Percentiles rank a stretch among this genome's conserved stretches.
Evolutionary conservation across 441 rosid genomes (phyloP).

Genomic region (Syzygium malaccense): DNA sequence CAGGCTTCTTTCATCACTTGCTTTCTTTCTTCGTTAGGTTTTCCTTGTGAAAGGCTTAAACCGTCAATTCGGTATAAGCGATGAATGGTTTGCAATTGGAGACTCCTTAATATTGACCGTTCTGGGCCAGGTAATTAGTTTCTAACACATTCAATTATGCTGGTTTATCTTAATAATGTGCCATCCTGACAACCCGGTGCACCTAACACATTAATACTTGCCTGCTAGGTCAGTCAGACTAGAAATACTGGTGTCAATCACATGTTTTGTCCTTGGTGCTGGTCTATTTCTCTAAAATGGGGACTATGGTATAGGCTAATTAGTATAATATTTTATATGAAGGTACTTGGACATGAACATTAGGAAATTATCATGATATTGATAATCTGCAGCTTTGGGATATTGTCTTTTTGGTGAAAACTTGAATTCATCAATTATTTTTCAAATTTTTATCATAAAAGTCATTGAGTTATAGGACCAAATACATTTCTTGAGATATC

Average conservation of each 20-base stretch:
- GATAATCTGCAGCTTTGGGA: background rate
- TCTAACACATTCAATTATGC: background rate
- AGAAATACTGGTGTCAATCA: background rate
- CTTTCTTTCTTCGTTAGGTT: conserved; percentile 30
- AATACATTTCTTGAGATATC: background rate
- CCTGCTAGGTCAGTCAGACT: background rate
- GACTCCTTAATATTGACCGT: conserved; percentile 90
- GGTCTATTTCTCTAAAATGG: background rate
- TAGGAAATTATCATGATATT: background rate
- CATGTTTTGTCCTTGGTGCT: background rate
- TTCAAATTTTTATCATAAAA: background rate
- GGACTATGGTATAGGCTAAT: background rate
- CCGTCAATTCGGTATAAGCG: conserved; percentile 76
- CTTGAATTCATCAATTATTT: background rate
- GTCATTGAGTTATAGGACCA: background rate
- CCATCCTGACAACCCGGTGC: background rate
- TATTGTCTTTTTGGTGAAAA: background rate
- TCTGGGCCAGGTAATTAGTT: conserved; percentile 69
- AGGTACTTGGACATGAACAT: background rate
- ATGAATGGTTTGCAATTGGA: conserved; percentile 97
- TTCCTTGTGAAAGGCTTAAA: conserved; percentile 86
- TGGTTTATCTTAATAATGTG: background rate
- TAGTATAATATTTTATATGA: background rate
- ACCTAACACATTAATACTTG: background rate
- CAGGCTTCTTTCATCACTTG: background rate